Percentiles rank a stretch among this genome's conserved stretches.
Evolutionary conservation across 1,284 basidiomycete species (phyloP).

Genomic region (Termitomyces sp.): DNA sequence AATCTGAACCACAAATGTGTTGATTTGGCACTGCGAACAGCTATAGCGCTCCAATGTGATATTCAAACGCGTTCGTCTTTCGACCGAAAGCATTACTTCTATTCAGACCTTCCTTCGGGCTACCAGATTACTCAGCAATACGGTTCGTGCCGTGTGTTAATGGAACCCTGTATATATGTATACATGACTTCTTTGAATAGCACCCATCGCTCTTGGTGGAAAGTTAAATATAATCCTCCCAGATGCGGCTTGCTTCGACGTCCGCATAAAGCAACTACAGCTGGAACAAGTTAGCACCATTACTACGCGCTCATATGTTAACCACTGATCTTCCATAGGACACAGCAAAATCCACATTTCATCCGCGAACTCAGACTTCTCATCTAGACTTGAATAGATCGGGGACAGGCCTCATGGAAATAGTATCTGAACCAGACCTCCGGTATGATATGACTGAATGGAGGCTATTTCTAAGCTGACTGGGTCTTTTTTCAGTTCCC

Average conservation of each 20-base stretch:
- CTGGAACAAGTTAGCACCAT: conserved; percentile 78
- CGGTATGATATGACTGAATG: conserved; percentile 38
- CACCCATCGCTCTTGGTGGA: conserved; percentile 78
- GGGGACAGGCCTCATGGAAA: conserved; percentile 90
- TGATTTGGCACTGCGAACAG: conserved; percentile 76
- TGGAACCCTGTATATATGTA: not conserved
- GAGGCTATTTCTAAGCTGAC: conserved; percentile 1
- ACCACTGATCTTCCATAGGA: conserved; percentile 50
- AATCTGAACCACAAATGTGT: conserved; percentile 78
- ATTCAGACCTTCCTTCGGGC: conserved; percentile 89
- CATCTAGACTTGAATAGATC: conserved; percentile 90
- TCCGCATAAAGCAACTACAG: conserved; percentile 92
- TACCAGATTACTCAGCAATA: conserved; percentile 99
- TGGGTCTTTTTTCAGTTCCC: conserved; percentile 45
- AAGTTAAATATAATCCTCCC: conserved; percentile 51
- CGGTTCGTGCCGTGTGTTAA: conserved; percentile 30
- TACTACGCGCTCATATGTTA: not conserved
- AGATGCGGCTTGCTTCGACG: conserved; percentile 35
- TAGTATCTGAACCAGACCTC: conserved; percentile 93
- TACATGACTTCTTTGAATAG: conserved; percentile 32
- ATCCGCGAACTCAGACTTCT: conserved; percentile 49
- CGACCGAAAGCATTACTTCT: conserved; percentile 98
- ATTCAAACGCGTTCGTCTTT: conserved; percentile 79
- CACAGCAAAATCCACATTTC: conserved; percentile 86
- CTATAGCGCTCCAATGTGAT: conserved; percentile 73